Evolutionary conservation across 169 alveolate species (phyloP), one percentile per base, ranked within the genome.

Genomic region (Plasmodium blacklocki): DNA sequence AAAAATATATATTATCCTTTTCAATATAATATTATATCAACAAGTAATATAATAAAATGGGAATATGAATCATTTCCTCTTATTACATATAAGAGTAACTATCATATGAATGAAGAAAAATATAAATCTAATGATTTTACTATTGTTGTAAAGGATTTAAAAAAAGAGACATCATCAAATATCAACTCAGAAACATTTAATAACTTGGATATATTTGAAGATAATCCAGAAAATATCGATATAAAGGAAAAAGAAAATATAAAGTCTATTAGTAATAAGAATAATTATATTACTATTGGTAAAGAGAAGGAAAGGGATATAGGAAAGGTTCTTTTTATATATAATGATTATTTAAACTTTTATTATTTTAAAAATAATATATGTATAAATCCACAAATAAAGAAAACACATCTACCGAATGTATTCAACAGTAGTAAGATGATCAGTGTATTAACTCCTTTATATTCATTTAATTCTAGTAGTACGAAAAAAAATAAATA

Each of bases 281-380:
- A 56, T 15, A 56, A 56, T 56, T 8, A 15, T 11, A 32, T 32
- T 4, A 5, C 45, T 4, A 32, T 32, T 32, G 8, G 9, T 32
- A 14, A 56, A 6, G 23, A 14, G 21, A 63, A 23, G 2, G 12
- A 63, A 9, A 19, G 3, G n/a, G 50, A 63, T 63, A 14, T 3
- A 26, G 19, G 8, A 32, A 15, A 18, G 18, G 50, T 63, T 9
- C 6, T 63, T 15, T 63, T 63, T 63, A 63, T 32, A 19, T 63
- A 63, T 63, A 63, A 63, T 63, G 73, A 63, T 63, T 63, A 63
- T 63, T 32, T 63, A 14, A 15, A 23, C 15, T 18, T 63, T 15
- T 5, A 32, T 32, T 32, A 32, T 32, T 32, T 32, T 32, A 32
- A 32, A 32, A 32, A 32, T 32, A 39, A 63, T 7, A 56, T 15